A percentile compares a stretch with the other conserved stretches of the same genome.
These are phyloP conservation scores for Salix koriyanagi DNA, from an alignment of 345 rosid species.

Conservation along the genomic window DNA sequence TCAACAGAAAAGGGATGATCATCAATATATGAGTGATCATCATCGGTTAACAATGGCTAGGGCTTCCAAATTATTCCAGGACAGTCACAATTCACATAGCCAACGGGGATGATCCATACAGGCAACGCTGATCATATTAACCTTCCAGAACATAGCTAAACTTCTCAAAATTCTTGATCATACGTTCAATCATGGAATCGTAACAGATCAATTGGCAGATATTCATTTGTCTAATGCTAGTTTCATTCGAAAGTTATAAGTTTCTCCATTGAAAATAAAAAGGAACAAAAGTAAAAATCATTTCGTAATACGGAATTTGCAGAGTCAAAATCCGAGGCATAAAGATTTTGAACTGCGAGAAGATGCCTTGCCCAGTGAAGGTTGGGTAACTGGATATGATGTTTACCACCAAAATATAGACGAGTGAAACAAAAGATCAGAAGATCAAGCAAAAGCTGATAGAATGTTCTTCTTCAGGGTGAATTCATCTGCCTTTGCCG, in stretches of 20 bases:
- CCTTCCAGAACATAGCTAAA: neutral
- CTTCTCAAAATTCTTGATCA: neutral
- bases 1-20: neutral
- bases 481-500: conserved; percentile 78
- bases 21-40: neutral
- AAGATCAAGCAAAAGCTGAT: conserved; percentile 32
- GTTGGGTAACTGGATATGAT: neutral
- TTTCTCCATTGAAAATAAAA: neutral
- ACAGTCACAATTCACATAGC: neutral
- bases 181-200: neutral
- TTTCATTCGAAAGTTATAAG: conserved; percentile 7
- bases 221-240: neutral
- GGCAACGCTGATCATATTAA: neutral
- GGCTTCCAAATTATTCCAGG: neutral
- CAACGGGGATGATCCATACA: neutral
- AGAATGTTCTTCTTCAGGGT: conserved; percentile 78
- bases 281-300: conserved; percentile 2
- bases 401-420: neutral
- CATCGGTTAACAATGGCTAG: neutral
- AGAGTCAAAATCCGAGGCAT: neutral
- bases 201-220: neutral
- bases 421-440: neutral
- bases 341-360: neutral
- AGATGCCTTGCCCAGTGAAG: conserved; percentile 4
- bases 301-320: neutral